A percentile compares a stretch with the other conserved stretches of the same genome.
Conservation (phyloP, 2,329 filamentous ascomycete species). For the Phyllosticta ampelicida region DNA sequence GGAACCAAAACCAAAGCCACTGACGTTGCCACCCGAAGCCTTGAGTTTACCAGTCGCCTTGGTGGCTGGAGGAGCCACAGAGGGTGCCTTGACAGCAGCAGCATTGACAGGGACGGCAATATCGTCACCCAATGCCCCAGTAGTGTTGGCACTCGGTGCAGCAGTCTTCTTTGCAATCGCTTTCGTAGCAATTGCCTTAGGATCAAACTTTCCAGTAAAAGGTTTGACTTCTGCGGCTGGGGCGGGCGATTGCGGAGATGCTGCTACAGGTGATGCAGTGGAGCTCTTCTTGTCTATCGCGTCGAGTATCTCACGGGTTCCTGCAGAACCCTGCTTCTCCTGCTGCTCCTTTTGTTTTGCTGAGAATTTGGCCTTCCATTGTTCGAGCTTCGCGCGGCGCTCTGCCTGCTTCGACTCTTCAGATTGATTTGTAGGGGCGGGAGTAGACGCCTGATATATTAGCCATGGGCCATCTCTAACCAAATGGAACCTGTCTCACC, state of each 20-base stretch:
- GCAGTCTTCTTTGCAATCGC: slow-evolving; percentile 26
- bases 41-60: slow-evolving; percentile 41
- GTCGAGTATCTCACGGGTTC: slow-evolving; percentile 47
- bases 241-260: slow-evolving; percentile 20
- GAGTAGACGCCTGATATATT: not conserved
- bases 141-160: slow-evolving; percentile 45
- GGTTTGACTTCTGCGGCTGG: slow-evolving; percentile 32
- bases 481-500: not conserved
- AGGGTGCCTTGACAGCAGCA: not conserved
- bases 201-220: slow-evolving; percentile 74
- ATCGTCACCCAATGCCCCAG: slow-evolving; percentile 46
- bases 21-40: slow-evolving; percentile 58
- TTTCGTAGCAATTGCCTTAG: slow-evolving; percentile 77
- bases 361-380: slow-evolving; percentile 55
- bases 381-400: slow-evolving; percentile 36
- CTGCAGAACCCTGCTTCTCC: slow-evolving; percentile 43
- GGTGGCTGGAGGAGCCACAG: not conserved
- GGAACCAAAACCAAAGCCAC: slow-evolving; percentile 68
- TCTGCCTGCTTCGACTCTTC: slow-evolving; percentile 67
- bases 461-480: not conserved
- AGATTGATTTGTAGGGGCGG: not conserved
- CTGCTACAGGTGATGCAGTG: not conserved
- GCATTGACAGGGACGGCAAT: slow-evolving; percentile 23
- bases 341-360: slow-evolving; percentile 59
- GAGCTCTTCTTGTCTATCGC: slow-evolving; percentile 62